These are phyloP conservation scores for Penicillium paneum DNA, from an alignment of 2,329 filamentous ascomycete genomes.

Conservation along the genomic window DNA sequence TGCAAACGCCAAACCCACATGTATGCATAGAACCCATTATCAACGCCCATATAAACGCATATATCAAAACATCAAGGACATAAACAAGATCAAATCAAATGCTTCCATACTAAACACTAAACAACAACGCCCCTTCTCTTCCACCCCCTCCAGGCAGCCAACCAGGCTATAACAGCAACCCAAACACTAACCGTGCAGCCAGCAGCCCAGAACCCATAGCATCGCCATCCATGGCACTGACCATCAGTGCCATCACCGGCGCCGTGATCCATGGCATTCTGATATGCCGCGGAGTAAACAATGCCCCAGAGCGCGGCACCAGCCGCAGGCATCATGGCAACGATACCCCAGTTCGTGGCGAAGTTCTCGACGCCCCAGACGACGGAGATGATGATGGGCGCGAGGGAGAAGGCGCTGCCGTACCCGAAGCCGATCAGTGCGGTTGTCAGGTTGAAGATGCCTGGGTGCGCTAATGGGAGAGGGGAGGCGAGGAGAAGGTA, in stretches of 20 bases:
- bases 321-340: conserved; percentile 84
- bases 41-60: neutral
- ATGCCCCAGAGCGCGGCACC: conserved; percentile 88
- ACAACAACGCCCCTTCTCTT: conserved; percentile 70
- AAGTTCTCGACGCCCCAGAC: conserved; percentile 99
- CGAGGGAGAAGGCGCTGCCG: conserved; percentile 83
- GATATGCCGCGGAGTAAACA: conserved; percentile 64
- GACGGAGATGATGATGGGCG: conserved; percentile 89
- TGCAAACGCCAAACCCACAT: neutral
- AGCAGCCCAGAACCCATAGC: conserved; percentile 91
- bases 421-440: conserved; percentile 85
- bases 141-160: conserved; percentile 87
- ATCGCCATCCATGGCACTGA: conserved; percentile 76
- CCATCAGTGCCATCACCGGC: conserved; percentile 40
- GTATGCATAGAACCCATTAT: neutral
- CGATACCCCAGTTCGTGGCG: conserved; percentile 94
- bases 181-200: conserved; percentile 66
- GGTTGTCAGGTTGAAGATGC: conserved; percentile 82
- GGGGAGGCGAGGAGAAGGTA: conserved; percentile 77
- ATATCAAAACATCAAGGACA: neutral
- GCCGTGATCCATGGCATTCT: conserved; percentile 43
- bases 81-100: neutral
- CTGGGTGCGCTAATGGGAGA: conserved; percentile 70
- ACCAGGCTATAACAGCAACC: conserved; percentile 68
- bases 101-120: conserved; percentile 22